Conservation (phyloP, 257 asterid genomes). For the Lavandula angustifolia region DNA sequence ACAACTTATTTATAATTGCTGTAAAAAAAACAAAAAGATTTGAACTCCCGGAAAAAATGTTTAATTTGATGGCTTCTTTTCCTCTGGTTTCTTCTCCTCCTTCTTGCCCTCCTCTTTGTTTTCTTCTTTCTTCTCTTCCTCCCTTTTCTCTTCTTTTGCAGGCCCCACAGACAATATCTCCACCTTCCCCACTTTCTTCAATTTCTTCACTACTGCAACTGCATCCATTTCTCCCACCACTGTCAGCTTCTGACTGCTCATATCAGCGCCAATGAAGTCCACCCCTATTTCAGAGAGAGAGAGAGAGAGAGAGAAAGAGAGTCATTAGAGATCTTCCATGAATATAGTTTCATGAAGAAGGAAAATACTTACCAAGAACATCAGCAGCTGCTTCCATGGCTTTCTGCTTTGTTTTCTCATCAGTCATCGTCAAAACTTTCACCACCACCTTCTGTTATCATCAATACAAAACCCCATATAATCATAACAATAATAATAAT, state of each 20-base stretch:
- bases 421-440: constrained; percentile 61
- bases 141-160: constrained; percentile 52
- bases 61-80: no score
- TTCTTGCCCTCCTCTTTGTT: no score
- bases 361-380: constrained; percentile 42
- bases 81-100: no score
- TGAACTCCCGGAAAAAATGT: no score
- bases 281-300: constrained; percentile 42
- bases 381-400: constrained; percentile 74
- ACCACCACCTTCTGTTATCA: constrained; percentile 51
- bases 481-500: neutral
- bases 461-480: neutral
- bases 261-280: constrained; percentile 59
- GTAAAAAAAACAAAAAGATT: no score
- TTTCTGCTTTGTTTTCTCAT: constrained; percentile 65
- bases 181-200: constrained; percentile 58
- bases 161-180: constrained; percentile 56
- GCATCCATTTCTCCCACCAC: constrained; percentile 69
- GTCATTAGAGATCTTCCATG: no score
- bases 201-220: constrained; percentile 57
- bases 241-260: constrained; percentile 55
- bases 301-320: neutral
- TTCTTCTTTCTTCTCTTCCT: constrained; percentile 41
- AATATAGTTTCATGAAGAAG: no score
- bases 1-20: no score